Conservation (phyloP, 1,284 basidiomycete species). For the Tilletiopsis washingtonensis region DNA sequence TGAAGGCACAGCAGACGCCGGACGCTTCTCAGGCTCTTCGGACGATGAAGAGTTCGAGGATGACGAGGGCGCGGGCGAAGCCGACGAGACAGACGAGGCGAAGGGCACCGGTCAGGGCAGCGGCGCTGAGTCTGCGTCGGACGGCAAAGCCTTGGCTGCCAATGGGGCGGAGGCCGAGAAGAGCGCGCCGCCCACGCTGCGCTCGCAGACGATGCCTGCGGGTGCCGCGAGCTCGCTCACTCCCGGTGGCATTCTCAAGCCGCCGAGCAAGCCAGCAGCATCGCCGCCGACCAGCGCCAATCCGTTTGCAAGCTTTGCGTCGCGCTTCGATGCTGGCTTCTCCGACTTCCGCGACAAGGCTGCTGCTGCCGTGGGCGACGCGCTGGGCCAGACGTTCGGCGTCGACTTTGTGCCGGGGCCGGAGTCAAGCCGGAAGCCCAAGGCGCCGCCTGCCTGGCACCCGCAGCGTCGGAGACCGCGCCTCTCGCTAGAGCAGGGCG, state of each 20-base stretch:
- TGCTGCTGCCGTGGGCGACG: conserved; percentile 29
- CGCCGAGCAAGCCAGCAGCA: conserved; percentile 9
- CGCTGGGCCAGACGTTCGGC: conserved; percentile 12
- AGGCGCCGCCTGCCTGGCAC: conserved; percentile 6
- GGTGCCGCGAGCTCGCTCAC: conserved; percentile 3
- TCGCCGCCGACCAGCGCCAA: conserved; percentile 10
- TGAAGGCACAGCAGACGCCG: conserved; percentile 49
- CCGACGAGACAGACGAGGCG: conserved; percentile 5
- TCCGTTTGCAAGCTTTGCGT: conserved; percentile 25
- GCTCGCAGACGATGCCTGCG: not conserved
- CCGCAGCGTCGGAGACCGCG: conserved; percentile 2
- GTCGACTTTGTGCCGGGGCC: conserved; percentile 6
- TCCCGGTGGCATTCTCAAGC: conserved; percentile 2
- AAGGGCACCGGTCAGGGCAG: not conserved
- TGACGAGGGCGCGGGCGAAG: conserved; percentile 14
- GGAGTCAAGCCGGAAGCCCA: not conserved
- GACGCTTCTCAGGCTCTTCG: conserved; percentile 1
- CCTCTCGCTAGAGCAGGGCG: conserved; percentile 8
- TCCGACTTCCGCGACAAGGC: conserved; percentile 30
- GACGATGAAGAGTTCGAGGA: conserved; percentile 16
- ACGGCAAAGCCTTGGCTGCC: no score
- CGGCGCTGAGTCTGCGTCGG: no score
- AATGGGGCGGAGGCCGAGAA: not conserved
- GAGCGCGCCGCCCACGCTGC: not conserved
- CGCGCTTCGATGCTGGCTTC: conserved; percentile 11